Conservation (phyloP, 305 asterid genomes). For the Fraxinus nigra region DNA sequence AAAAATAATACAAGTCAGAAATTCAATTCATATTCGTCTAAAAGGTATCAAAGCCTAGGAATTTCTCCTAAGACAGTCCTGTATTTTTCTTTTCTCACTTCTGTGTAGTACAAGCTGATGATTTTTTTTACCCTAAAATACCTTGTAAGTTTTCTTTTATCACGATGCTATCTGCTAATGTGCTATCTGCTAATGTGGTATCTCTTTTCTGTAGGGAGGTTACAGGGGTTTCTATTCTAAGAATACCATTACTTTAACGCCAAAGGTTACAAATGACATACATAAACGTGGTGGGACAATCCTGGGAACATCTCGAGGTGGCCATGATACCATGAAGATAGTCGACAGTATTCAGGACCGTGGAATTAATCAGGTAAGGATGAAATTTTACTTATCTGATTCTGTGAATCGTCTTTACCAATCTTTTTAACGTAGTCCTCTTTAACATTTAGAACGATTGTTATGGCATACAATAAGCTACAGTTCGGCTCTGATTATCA, state of each 20-base stretch:
- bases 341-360: slow-evolving; percentile 98
- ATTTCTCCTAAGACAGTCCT: not conserved
- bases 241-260: slow-evolving; percentile 73
- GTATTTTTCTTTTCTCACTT: not conserved
- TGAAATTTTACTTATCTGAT: slow-evolving; percentile 2
- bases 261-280: slow-evolving; percentile 75
- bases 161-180: not conserved
- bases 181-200: not conserved
- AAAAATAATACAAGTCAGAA: not conserved
- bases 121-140: not conserved
- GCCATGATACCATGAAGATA: slow-evolving; percentile 82
- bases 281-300: slow-evolving; percentile 98
- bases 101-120: not conserved
- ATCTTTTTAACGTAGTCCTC: slow-evolving; percentile 12
- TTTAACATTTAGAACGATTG: slow-evolving; percentile 8
- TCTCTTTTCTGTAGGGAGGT: slow-evolving; percentile 40
- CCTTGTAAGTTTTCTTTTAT: not conserved
- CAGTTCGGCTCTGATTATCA: slow-evolving; percentile 27
- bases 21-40: not conserved
- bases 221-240: slow-evolving; percentile 85
- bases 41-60: not conserved
- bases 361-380: slow-evolving; percentile 83
- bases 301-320: slow-evolving; percentile 95
- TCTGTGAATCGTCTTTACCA: slow-evolving; percentile 4
- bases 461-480: slow-evolving; percentile 13